Evolutionary conservation across 345 rosid species (phyloP), one percentile per base, ranked within the genome.

Genomic region (Viola odorata): DNA sequence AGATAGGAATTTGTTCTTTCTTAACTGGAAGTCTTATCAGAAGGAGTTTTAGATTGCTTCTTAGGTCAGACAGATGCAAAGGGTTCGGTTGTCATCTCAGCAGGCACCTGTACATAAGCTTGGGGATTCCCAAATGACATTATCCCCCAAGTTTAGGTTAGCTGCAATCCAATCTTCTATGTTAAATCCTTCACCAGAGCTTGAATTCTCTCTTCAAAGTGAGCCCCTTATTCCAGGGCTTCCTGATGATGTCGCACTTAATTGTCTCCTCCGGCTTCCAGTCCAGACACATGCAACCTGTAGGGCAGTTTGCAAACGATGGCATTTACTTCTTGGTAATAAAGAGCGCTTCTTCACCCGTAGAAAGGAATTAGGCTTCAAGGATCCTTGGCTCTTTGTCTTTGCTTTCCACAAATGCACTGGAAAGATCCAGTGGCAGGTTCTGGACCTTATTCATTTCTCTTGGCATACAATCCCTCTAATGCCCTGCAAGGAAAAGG

Each of bases 341-440:
- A 91, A 91, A 66, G 96, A 83, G 52, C 68, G 80, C 16, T 88
- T 91, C 67, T 91, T 91, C 67, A 73, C 79, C 1, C 81, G 69
- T 53, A 82, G 96, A 44, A 88, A 83, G 72, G 87, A 84, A 68
- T 49, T 83, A 13, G 85, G 96, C 3, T 80, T 91, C 47, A 83
- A 73, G 69, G 89, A 91, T 54, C 89, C 97, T 17, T 88, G 96
- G 97, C 88, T 91, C 32, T 88, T 82, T 50, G 89, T 91, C 0
- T 83, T 85, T 32, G 87, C 91, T 61, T 86, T 80, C 73, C 86
- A 80, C 23, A 87, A 81, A 61, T 82, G 84, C 67, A 88, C 89
- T 0, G 94, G 94, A 49, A 84, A 84, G 62, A 84, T 88, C 47
- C 88, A 80, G 52, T 88, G 96, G 96, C 87, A 81, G 68, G 98